A percentile compares a stretch with the other conserved stretches of the same genome.
Evolutionary conservation across 495 filamentous ascomycete species (phyloP).

Genomic region (Penicillium macrosclerotiorum): DNA sequence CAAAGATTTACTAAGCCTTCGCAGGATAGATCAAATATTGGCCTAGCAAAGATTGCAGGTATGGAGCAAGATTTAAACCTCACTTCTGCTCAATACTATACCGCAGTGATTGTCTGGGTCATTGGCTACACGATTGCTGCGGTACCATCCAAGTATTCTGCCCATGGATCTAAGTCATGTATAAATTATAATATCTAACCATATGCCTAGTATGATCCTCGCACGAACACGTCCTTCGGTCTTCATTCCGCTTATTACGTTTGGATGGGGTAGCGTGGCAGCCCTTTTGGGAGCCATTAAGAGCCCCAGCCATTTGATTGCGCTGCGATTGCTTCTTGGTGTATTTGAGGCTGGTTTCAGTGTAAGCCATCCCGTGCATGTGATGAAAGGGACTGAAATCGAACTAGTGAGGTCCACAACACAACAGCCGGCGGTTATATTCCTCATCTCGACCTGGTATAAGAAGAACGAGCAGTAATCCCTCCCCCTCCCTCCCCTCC

Average conservation of each 20-base stretch:
- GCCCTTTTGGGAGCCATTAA: slow-evolving; percentile 37
- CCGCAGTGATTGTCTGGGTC: slow-evolving; percentile 1
- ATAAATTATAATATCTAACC: no score
- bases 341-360: slow-evolving; percentile 39
- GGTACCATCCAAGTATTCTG: slow-evolving; percentile 1
- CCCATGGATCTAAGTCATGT: no score
- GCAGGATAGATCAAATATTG: no score
- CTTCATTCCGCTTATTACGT: slow-evolving; percentile 36
- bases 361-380: no score
- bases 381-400: no score
- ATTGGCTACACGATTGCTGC: slow-evolving; percentile 1
- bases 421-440: slow-evolving; percentile 34
- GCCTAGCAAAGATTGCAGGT: no score
- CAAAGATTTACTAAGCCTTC: no score
- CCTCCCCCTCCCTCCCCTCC: no score
- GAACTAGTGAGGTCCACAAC: neutral
- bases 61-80: no score
- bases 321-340: slow-evolving; percentile 31
- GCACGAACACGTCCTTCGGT: slow-evolving; percentile 27
- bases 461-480: slow-evolving; percentile 41
- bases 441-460: slow-evolving; percentile 48
- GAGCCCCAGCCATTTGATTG: slow-evolving; percentile 37
- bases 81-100: neutral
- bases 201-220: slow-evolving; percentile 39
- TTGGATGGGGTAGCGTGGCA: slow-evolving; percentile 34